Percentiles rank a stretch among this genome's conserved stretches.
phyloP scores from a whole-genome alignment of 495 filamentous ascomycete species.

The Hypoxylon intermedium region DNA sequence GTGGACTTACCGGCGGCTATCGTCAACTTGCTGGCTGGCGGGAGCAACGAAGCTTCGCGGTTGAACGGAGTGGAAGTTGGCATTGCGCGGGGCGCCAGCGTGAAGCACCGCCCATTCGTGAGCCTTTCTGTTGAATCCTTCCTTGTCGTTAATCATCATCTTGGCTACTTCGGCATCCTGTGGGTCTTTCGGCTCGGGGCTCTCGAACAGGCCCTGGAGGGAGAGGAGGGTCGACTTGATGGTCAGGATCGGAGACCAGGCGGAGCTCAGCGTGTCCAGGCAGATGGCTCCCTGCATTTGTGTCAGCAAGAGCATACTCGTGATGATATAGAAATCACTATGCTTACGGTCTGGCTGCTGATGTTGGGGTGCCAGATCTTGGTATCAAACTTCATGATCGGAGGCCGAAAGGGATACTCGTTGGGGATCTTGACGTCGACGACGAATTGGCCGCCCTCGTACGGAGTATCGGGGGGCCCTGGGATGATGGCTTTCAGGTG shows the following conservation, averaged over 20 bases:
- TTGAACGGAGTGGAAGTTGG: conserved; percentile 33
- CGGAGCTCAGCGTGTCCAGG: conserved; percentile 86
- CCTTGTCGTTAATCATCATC: conserved; percentile 82
- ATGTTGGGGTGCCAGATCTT: conserved; percentile 99
- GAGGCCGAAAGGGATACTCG: conserved; percentile 93
- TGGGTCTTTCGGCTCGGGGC: conserved; percentile 94
- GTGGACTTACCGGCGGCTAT: conserved; percentile 44
- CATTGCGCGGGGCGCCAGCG: conserved; percentile 75
- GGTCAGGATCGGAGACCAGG: conserved; percentile 94
- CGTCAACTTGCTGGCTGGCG: conserved; percentile 45
- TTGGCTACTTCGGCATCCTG: conserved; percentile 95
- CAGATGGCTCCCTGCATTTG: conserved; percentile 86
- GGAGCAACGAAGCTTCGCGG: conserved; percentile 22
- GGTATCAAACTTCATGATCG: conserved; percentile 90
- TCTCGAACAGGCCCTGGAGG: conserved; percentile 88
- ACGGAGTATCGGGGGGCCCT: conserved; percentile 91
- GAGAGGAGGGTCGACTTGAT: conserved; percentile 95
- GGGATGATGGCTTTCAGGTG: conserved; percentile 84
- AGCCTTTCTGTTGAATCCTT: conserved; percentile 81
- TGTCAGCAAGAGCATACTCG: background rate
- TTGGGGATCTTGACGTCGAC: conserved; percentile 87
- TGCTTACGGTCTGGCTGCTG: conserved; percentile 89
- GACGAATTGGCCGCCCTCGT: conserved; percentile 83
- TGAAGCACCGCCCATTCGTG: conserved; percentile 88
- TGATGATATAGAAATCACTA: background rate